Evolutionary conservation across 192 early-diverging fungal genomes (phyloP), one percentile per base, ranked within the genome.

Genomic region (Cladochytrium replicatum): DNA sequence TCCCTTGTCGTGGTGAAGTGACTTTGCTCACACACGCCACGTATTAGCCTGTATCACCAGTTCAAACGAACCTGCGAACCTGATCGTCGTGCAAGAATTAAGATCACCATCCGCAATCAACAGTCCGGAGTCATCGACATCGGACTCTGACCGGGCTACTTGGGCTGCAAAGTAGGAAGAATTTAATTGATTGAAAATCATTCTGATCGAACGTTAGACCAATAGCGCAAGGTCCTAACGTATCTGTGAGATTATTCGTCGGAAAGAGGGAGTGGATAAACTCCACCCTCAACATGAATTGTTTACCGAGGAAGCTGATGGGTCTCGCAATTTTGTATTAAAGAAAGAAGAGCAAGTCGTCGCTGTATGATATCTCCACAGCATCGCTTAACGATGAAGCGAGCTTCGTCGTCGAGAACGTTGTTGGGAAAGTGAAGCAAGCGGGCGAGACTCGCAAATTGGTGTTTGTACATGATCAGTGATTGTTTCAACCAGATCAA

Each of bases 251-350:
- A 87, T 88, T 42, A 52, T 64, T 1, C 72, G 86, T 11, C 66
- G 59, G 42, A 72, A 69, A 47, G 79, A 75, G 29, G 69, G 78
- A 1, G 52, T 78, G 23, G 78, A 80, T 40, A 81, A 76, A 51
- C 43, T 84, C 24, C 77, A 79, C 42, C 87, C 87, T 7, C 65
- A 62, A 25, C 85, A 87, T 47, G 72, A 86, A 25, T 48, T 89
- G 7, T 86, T 56, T 48, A 63, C 86, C 4, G 84, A 89, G 48
- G 71, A 86, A 24, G 46, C 30, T 3, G 70, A 61, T 34, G 48
- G 64, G 25, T 52, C 57, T 13, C 43, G 50, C 9, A 72, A 68
- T 19, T 74, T 86, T 57, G 26, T 86, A 19, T 48, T 89, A 89
- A 42, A 66, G 66, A 44, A 77, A 81, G 43, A 82, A 85, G 19